Percentiles rank a stretch among this genome's conserved stretches.
Conservation (phyloP, 208 protist species). For the Crithidia acanthocephali region DNA sequence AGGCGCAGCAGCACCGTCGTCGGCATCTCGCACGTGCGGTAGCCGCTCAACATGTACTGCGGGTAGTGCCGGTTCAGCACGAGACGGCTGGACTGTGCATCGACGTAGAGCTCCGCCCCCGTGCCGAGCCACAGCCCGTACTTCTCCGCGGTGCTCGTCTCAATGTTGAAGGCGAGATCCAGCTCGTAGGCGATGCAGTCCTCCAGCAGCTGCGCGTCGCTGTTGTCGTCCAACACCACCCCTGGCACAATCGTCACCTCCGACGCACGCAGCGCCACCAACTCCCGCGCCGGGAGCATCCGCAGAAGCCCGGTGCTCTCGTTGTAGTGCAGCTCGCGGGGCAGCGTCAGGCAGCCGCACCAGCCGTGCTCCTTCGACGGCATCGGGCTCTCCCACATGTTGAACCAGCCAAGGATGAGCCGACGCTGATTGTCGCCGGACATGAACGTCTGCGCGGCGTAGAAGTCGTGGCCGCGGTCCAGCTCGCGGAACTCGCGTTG, state of each 20-base stretch:
- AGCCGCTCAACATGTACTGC: constrained; percentile 56
- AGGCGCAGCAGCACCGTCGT: constrained; percentile 39
- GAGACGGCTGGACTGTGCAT: constrained; percentile 48
- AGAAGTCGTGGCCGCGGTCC: constrained; percentile 54
- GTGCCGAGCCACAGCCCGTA: constrained; percentile 65
- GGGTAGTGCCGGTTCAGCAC: constrained; percentile 71
- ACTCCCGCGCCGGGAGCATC: constrained; percentile 45
- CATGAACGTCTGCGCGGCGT: constrained; percentile 53
- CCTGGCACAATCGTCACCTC: constrained; percentile 16
- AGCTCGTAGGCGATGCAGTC: constrained; percentile 52
- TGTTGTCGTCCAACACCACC: constrained; percentile 25
- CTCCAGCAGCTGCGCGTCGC: constrained; percentile 17
- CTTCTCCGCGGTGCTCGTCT: constrained; percentile 51
- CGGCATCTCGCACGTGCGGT: constrained; percentile 51
- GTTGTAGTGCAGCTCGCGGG: constrained; percentile 41
- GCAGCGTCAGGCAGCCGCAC: constrained; percentile 46
- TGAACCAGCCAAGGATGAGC: constrained; percentile 45
- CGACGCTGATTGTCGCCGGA: constrained; percentile 33
- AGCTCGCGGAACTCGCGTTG: constrained; percentile 48
- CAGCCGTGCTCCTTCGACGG: constrained; percentile 43
- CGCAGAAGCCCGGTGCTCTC: constrained; percentile 24
- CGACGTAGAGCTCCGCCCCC: constrained; percentile 52
- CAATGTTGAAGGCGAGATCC: constrained; percentile 40
- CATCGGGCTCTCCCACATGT: constrained; percentile 54
- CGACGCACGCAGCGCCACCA: constrained; percentile 33